Percentiles rank a stretch among this genome's conserved stretches.
These are phyloP conservation scores for Dothidotthia symphoricarpi DNA, from an alignment of 2,329 filamentous ascomycete species.

Conservation along the genomic window DNA sequence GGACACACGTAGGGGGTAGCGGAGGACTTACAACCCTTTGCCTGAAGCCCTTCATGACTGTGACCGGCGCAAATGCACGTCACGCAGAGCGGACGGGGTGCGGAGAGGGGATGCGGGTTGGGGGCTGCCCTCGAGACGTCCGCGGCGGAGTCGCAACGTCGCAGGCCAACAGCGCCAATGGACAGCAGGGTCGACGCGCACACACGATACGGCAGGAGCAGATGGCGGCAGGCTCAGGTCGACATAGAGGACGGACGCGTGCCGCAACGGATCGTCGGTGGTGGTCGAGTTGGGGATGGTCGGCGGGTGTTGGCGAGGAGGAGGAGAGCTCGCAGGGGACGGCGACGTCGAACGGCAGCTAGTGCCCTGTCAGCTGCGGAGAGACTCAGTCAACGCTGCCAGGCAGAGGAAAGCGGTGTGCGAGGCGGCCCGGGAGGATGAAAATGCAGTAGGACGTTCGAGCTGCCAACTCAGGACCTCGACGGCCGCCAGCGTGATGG, in stretches of 20 bases:
- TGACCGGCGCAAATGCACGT: slow-evolving; percentile 36
- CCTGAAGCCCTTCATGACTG: slow-evolving; percentile 93
- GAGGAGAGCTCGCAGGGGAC: slow-evolving; percentile 23
- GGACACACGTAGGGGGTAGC: slow-evolving; percentile 24
- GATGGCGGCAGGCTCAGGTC: slow-evolving; percentile 24
- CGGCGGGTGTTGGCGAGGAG: slow-evolving; percentile 28
- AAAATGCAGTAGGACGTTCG: slow-evolving; percentile 16
- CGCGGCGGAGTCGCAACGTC: slow-evolving; percentile 22
- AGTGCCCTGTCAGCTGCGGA: slow-evolving; percentile 19
- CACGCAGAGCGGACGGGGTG: slow-evolving; percentile 28
- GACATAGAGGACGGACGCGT: slow-evolving; percentile 32
- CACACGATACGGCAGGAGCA: slow-evolving; percentile 13
- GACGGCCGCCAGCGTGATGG: slow-evolving; percentile 25
- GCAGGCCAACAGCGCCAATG: slow-evolving; percentile 31
- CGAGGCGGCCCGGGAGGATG: slow-evolving; percentile 11
- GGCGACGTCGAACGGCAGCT: slow-evolving; percentile 24
- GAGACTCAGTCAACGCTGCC: slow-evolving; percentile 14
- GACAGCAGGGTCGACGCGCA: slow-evolving; percentile 19
- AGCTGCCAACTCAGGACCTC: slow-evolving; percentile 16
- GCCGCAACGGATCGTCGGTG: slow-evolving; percentile 20
- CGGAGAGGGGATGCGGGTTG: slow-evolving; percentile 25
- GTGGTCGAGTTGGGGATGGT: too few species aligned
- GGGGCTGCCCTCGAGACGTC: slow-evolving; percentile 24
- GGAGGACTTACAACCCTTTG: slow-evolving; percentile 83
- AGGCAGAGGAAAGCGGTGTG: slow-evolving; percentile 11